Evolutionary conservation across 345 rosid species (phyloP), one percentile per base, ranked within the genome.

Genomic region (Cardamine occulta): DNA sequence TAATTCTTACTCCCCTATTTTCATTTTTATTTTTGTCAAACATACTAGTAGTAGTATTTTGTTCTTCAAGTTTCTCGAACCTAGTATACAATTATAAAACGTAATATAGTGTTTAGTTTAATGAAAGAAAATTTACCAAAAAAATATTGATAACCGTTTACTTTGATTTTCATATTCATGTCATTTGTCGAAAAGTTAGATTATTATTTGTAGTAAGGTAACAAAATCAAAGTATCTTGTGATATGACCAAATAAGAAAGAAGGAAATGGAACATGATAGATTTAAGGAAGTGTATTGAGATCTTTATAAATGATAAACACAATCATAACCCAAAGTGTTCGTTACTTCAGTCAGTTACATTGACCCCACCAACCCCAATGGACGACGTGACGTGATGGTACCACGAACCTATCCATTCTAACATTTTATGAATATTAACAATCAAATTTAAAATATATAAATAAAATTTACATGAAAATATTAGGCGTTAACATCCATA

Each of bases 301-400:
- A 54, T 24, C 34, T 13, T 24, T 24, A 54, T 24, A 26, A 24
- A 34, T 35, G 45, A 59, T 59, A 35, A n/a, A 34, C 24, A 59
- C 10, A 18, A 59, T 35, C 15, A 59, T 35, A 59, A 19, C 28
- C 28, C 1, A 19, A 62, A 59, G 19, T 75, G 55, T 75, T 67
- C 26, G 68, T 75, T 75, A 68, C 79, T 59, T 75, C 47, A 59
- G 55, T 75, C 74, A 68, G 74, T 75, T 75, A 60, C 62, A 29
- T 67, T 51, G 68, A 48, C 79, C 79, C 79, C 74, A 66, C 53
- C 13, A 35, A 54, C 29, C 42, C 78, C 42, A 75, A 2, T 6
- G 60, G 54, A 34, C 37, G 73, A 75, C 74, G 62, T 59, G 73
- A 75, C 74, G 62, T 59, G 68, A 67, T 34, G 73, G 51, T 59